Conservation (phyloP, 2,329 filamentous ascomycete species). For the Aspergillus intermedius region DNA sequence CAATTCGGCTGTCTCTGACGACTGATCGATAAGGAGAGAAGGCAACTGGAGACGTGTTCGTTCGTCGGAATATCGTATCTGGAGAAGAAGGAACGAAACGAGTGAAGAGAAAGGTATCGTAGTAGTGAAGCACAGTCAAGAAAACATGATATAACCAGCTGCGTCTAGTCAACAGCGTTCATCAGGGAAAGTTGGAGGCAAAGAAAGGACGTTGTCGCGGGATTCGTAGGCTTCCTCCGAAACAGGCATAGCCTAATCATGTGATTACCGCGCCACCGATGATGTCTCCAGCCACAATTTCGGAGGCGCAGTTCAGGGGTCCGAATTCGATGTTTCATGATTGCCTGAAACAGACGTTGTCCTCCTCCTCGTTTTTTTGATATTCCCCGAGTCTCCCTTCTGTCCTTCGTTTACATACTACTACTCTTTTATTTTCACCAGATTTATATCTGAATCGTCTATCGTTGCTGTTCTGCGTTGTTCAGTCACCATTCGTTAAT, state of each 20-base stretch:
- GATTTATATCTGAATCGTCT: too few relatives aligned
- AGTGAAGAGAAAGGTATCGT: not conserved
- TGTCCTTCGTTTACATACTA: too few relatives aligned
- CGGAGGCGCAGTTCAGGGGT: slow-evolving; percentile 2
- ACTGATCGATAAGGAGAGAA: slow-evolving; percentile 32
- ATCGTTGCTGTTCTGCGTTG: too few relatives aligned
- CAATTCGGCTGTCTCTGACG: not conserved
- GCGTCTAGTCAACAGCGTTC: too few relatives aligned
- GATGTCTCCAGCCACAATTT: slow-evolving; percentile 12
- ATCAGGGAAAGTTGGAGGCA: not conserved
- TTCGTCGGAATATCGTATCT: slow-evolving; percentile 5
- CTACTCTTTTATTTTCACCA: too few relatives aligned
- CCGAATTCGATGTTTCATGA: not conserved
- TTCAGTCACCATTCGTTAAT: too few relatives aligned
- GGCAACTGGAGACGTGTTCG: slow-evolving; percentile 20
- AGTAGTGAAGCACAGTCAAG: not conserved
- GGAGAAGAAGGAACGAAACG: slow-evolving; percentile 1
- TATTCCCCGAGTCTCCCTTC: too few relatives aligned
- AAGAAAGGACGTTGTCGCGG: not conserved
- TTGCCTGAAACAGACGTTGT: not conserved
- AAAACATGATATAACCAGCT: not conserved
- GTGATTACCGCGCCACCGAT: slow-evolving; percentile 13
- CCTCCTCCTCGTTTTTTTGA: too few relatives aligned
- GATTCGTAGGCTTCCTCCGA: slow-evolving; percentile 7
- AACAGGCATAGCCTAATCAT: slow-evolving; percentile 12